Conservation (phyloP, 202 grass and related monocot species). For the Brachypodium distachyon region DNA sequence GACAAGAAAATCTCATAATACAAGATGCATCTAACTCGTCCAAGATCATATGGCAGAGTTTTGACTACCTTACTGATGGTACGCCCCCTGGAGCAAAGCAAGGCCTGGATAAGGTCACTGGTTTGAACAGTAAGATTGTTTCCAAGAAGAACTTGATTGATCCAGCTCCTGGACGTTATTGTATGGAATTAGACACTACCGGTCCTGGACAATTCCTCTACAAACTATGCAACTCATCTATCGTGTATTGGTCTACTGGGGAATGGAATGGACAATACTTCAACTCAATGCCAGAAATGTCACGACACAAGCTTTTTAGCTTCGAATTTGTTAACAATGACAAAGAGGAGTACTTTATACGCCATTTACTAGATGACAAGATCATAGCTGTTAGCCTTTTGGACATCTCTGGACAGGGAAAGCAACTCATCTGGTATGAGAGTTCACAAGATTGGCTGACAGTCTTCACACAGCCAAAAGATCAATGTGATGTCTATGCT, state of each 20-base stretch:
- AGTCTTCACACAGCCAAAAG: conserved; percentile 9
- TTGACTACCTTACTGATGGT: conserved; percentile 34
- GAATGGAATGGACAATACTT: conserved; percentile 37
- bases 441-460: conserved; percentile 6
- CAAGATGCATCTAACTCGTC: conserved; percentile 6
- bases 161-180: conserved; percentile 18
- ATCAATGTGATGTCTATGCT: conserved; percentile 31
- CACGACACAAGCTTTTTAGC: not conserved
- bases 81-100: conserved; percentile 4
- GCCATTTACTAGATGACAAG: not conserved
- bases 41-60: conserved; percentile 17
- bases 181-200: conserved; percentile 12
- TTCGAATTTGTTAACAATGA: not conserved
- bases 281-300: conserved; percentile 25
- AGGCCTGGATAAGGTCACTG: conserved; percentile 21
- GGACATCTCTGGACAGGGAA: conserved; percentile 18
- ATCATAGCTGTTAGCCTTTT: conserved; percentile 1
- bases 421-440: conserved; percentile 13
- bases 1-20: conserved; percentile 28
- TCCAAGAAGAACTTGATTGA: conserved; percentile 22
- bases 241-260: conserved; percentile 21
- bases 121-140: not conserved
- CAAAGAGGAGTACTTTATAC: conserved; percentile 1
- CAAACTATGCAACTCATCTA: conserved; percentile 25
- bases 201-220: not conserved